Evolutionary conservation across 257 asterid genomes (phyloP).

Genomic region (Ballota nigra): DNA sequence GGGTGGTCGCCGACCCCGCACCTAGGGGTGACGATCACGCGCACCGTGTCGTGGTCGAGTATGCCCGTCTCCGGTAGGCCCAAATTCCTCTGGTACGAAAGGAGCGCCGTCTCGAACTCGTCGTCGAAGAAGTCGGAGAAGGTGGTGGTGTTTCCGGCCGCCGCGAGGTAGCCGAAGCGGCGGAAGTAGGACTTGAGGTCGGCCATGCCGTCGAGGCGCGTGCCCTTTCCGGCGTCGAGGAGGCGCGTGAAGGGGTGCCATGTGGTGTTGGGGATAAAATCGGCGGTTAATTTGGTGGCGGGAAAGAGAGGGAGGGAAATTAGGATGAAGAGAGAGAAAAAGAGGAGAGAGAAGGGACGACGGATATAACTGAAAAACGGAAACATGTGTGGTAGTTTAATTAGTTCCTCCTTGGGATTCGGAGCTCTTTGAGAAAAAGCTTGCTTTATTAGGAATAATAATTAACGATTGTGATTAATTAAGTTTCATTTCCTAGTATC

Average conservation of each 20-base stretch:
- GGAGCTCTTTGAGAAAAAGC: slow-evolving; percentile 10
- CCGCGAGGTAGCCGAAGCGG: slow-evolving; percentile 65
- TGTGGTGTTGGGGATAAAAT: slow-evolving; percentile 31
- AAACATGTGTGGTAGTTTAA: slow-evolving; percentile 41
- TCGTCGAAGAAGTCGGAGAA: slow-evolving; percentile 62
- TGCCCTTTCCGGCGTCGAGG: slow-evolving; percentile 67
- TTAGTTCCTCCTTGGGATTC: slow-evolving; percentile 28
- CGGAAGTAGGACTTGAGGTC: slow-evolving; percentile 75
- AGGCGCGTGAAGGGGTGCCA: slow-evolving; percentile 61
- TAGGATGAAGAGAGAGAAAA: background rate
- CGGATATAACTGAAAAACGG: slow-evolving; percentile 45
- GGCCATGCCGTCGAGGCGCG: slow-evolving; percentile 60
- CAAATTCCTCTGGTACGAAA: slow-evolving; percentile 50
- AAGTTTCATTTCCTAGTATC: background rate
- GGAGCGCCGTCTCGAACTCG: slow-evolving; percentile 52
- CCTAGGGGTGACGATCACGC: slow-evolving; percentile 53
- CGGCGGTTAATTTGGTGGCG: slow-evolving; percentile 33
- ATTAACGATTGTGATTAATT: background rate
- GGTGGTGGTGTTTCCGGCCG: slow-evolving; percentile 28
- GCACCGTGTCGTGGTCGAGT: slow-evolving; percentile 56
- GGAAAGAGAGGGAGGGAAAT: slow-evolving; percentile 33
- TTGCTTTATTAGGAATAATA: slow-evolving; percentile 1
- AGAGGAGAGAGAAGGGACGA: background rate
- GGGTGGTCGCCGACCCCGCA: slow-evolving; percentile 72
- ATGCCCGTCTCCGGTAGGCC: slow-evolving; percentile 55